phyloP scores from a whole-genome alignment of 2,329 filamentous ascomycete genomes.

The Cladosporium velox region DNA sequence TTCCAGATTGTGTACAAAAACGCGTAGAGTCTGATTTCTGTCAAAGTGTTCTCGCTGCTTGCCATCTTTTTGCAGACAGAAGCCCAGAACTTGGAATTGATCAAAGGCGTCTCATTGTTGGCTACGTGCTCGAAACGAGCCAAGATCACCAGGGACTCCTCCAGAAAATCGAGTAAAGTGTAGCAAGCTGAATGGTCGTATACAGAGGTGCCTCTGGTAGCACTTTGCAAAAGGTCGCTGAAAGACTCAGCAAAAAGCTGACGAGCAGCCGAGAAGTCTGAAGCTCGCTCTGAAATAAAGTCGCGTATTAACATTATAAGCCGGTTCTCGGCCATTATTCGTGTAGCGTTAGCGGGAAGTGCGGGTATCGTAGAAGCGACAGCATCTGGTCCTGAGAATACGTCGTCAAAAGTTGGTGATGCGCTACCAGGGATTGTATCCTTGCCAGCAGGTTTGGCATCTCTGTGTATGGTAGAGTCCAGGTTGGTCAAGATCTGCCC shows the following conservation, averaged over 20 bases:
- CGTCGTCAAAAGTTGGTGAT: conserved; percentile 65
- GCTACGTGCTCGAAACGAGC: conserved; percentile 59
- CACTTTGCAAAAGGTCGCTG: conserved; percentile 69
- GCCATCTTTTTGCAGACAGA: conserved; percentile 77
- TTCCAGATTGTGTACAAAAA: conserved; percentile 83
- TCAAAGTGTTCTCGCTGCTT: conserved; percentile 83
- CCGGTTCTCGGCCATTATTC: conserved; percentile 85
- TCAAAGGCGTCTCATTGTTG: conserved; percentile 47
- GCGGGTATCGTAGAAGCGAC: conserved; percentile 62
- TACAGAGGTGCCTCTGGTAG: conserved; percentile 72
- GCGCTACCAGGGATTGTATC: conserved; percentile 39
- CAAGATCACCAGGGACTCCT: conserved; percentile 73
- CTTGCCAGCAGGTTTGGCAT: conserved; percentile 39
- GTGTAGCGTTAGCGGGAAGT: conserved; percentile 68
- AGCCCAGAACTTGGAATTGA: conserved; percentile 86
- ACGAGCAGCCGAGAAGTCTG: conserved; percentile 57
- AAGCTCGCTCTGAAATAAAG: conserved; percentile 65
- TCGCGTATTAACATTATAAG: conserved; percentile 81
- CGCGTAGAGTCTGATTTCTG: conserved; percentile 80
- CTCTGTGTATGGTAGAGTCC: conserved; percentile 79
- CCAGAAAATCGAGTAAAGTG: conserved; percentile 86
- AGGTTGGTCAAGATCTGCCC: conserved; percentile 77
- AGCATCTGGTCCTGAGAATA: conserved; percentile 66
- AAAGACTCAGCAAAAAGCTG: conserved; percentile 77
- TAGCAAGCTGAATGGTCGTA: conserved; percentile 85